Base-by-base conservation (phyloP, 305 asterid species). In the Lippia alba region DNA sequence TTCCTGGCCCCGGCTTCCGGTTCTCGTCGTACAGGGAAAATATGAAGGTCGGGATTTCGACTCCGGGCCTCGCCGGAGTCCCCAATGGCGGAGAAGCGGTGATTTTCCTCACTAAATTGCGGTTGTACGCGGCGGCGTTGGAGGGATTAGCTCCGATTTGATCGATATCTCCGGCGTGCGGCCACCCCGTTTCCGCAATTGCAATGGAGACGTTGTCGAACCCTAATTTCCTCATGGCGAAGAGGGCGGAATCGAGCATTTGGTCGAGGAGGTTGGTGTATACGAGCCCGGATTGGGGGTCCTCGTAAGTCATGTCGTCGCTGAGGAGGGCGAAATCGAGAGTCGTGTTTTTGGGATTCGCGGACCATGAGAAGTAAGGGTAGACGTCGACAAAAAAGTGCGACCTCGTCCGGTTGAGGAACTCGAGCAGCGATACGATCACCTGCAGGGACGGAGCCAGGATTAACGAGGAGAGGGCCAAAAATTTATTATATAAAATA, bases 181-280 rank as follows among this genome's bases (percentile, higher is more conserved):
- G 98, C 98, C 98, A 92, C 0, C 98, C 98, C 0, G 98, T 88
- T 61, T 88, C 97, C 6, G 97, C 72, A 33, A 90, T 74, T 0
- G 85, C 90, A 0, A 90, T 15, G 76, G n/a, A 54, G 8, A 86
- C 46, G 11, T 71, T 56, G 17, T 67, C 67, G 3, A 78, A 86
- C 4, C 98, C 96, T 9, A 82, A 64, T 41, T 84, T 87, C 41
- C 53, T 56, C 85, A 89, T 83, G 0, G 98, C 97, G 64, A 79
- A 92, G 7, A 73, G 8, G 4, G 85, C 82, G 0, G 98, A 75
- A 56, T 92, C 98, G 0, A 92, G 80, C 98, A 92, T 90, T 59
- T 88, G 96, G 61, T 92, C 98, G 5, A 92, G 85, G 9, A 86
- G 85, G 32, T 84, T 90, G 0, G 81, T 76, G 75, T 92, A 92